Evolutionary conservation across 1,284 basidiomycete genomes (phyloP).

Genomic region (Ganoderma lingzhi): DNA sequence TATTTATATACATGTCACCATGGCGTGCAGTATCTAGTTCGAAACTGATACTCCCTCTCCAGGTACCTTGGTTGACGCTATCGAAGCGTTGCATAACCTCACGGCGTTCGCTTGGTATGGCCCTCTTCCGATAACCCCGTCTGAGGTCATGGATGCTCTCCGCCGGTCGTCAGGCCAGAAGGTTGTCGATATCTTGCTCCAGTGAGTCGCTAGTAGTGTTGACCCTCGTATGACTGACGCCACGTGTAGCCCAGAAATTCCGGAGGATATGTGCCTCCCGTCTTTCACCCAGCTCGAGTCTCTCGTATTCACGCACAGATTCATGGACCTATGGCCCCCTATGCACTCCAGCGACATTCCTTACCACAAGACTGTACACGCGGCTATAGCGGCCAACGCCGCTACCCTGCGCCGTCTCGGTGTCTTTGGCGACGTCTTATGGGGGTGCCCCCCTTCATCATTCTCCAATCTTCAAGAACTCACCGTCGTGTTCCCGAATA

Average conservation of each 20-base stretch:
- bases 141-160: conserved; percentile 19
- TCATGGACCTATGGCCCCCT: not conserved
- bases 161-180: conserved; percentile 6
- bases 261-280: not conserved
- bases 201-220: conserved; percentile 17
- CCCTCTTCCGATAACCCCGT: conserved; percentile 10
- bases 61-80: conserved; percentile 14
- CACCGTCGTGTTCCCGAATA: not conserved
- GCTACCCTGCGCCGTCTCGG: conserved; percentile 1
- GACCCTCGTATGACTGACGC: not conserved
- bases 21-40: too few species aligned
- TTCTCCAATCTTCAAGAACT: not conserved
- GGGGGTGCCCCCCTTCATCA: not conserved
- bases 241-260: not conserved
- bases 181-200: conserved; percentile 17
- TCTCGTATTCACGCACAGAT: not conserved
- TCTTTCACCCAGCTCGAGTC: conserved; percentile 3
- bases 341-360: not conserved
- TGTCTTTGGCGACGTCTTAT: not conserved
- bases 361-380: not conserved
- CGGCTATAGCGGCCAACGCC: not conserved
- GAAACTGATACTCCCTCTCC: not conserved
- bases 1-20: too few species aligned
- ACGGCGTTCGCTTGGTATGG: conserved; percentile 24
- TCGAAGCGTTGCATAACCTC: conserved; percentile 16